Evolutionary conservation across 305 asterid genomes (phyloP), one percentile per base, ranked within the genome.

Genomic region (Rubia peregrina): DNA sequence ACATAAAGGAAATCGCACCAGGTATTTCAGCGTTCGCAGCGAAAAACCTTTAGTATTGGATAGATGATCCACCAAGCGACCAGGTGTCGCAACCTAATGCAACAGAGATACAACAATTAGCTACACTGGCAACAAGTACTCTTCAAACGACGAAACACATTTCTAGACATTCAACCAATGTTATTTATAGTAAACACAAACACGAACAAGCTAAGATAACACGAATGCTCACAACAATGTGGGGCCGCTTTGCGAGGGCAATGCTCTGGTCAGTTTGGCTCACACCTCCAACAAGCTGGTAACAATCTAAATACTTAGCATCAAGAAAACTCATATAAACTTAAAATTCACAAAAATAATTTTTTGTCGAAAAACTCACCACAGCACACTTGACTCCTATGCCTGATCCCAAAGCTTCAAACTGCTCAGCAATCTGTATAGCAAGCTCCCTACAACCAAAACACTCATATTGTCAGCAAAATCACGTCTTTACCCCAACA

Each of bases 1-100:
- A 26, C 63, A 53, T n/a, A 9, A 8, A 36, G 66, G 53, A 36
- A 44, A 4, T 9, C 96, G 81, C 79, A 93, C 98, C 92, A 93
- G 84, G 81, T 75, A 90, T 75, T 85, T 89, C 72, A 91, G 57
- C 0, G 77, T 78, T 56, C 95, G 96, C 60, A 93, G 81, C 53
- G 97, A 88, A 87, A 93, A 91, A 24, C 97, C 96, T 78, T 88
- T 91, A 33, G 98, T 93, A 57, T 91, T 89, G 64, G 98, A 77
- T 33, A 92, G 95, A 84, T 93, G 98, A 85, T 93, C 96, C 40
- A 89, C 74, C 61, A 93, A 90, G 56, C 97, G 96, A 11, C 98
- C 98, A 82, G 98, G 98, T 8, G 98, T 93, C 71, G 97, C 98
- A 72, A 91, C 97, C 98, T 93, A 71, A 56, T 17, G 81, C 51